These are phyloP conservation scores for Trichoderma asperellum DNA, from an alignment of 2,329 filamentous ascomycete genomes.

Conservation along the genomic window DNA sequence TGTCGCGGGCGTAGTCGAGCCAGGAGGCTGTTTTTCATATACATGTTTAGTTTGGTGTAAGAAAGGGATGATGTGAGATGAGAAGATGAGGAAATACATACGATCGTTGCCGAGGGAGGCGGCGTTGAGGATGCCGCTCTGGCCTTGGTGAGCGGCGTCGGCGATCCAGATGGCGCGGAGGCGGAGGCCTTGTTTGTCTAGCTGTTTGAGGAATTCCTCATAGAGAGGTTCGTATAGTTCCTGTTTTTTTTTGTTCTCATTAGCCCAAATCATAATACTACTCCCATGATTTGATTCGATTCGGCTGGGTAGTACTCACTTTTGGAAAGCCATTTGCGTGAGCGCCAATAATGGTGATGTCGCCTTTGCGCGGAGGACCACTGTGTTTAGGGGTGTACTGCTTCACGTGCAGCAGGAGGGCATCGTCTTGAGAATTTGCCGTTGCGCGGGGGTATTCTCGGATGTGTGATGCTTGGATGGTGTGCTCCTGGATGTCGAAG, in stretches of 20 bases:
- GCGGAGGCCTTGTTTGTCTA: constrained; percentile 63
- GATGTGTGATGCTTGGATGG: constrained; percentile 74
- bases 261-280: not conserved
- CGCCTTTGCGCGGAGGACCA: constrained; percentile 67
- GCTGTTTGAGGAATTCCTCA: constrained; percentile 72
- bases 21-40: constrained; percentile 65
- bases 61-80: not conserved
- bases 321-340: constrained; percentile 96
- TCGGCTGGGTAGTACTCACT: constrained; percentile 47
- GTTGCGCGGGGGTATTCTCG: constrained; percentile 79
- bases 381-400: constrained; percentile 83
- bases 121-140: constrained; percentile 79
- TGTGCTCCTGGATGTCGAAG: constrained; percentile 74
- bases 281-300: not conserved
- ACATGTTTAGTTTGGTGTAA: constrained; percentile 5
- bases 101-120: constrained; percentile 79
- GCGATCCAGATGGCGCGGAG: constrained; percentile 89
- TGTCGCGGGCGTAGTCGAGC: constrained; percentile 83
- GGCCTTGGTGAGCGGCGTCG: constrained; percentile 84
- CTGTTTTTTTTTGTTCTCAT: constrained; percentile 45
- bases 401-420: constrained; percentile 76
- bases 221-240: constrained; percentile 92
- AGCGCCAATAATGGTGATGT: constrained; percentile 82
- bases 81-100: constrained; percentile 46
- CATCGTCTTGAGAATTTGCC: constrained; percentile 72